phyloP scores from a whole-genome alignment of 139 green algal species.

The Ettlia oleoabundans region DNA sequence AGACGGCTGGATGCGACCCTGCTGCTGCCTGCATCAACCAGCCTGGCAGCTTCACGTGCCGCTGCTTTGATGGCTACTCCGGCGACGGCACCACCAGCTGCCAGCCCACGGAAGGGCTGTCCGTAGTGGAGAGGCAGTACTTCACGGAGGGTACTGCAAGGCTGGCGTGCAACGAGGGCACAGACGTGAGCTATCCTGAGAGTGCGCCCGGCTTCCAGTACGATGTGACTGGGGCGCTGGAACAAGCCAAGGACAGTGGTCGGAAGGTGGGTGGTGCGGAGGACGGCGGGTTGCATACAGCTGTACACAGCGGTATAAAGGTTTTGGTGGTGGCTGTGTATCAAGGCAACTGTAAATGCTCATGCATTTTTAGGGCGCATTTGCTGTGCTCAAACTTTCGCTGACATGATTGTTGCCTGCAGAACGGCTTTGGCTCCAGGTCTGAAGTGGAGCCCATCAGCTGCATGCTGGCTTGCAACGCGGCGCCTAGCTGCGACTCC shows the following conservation, averaged over 20 bases:
- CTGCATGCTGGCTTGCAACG: constrained; percentile 56
- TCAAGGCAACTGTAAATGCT: not conserved
- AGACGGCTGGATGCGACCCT: constrained; percentile 41
- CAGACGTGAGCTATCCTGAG: constrained; percentile 44
- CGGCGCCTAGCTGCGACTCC: constrained; percentile 41
- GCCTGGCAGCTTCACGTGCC: constrained; percentile 51
- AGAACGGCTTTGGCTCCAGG: constrained; percentile 39
- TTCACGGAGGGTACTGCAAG: constrained; percentile 29
- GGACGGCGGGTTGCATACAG: too few relatives aligned
- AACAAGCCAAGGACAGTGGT: not conserved
- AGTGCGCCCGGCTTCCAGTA: constrained; percentile 58
- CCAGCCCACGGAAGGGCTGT: not conserved
- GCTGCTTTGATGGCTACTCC: constrained; percentile 55
- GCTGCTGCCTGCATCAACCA: constrained; percentile 63
- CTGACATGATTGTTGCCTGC: not conserved
- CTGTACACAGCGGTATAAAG: too few relatives aligned
- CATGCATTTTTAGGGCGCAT: not conserved
- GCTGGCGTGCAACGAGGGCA: constrained; percentile 59
- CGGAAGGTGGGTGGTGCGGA: constrained; percentile 28
- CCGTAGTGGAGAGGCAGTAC: constrained; percentile 37
- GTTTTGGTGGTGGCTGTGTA: not conserved
- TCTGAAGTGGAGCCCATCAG: constrained; percentile 16
- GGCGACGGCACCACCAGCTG: constrained; percentile 35
- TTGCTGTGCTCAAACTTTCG: not conserved
- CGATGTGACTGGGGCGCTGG: constrained; percentile 48